Conservation (phyloP, 257 asterid species). For the Lavandula angustifolia region DNA sequence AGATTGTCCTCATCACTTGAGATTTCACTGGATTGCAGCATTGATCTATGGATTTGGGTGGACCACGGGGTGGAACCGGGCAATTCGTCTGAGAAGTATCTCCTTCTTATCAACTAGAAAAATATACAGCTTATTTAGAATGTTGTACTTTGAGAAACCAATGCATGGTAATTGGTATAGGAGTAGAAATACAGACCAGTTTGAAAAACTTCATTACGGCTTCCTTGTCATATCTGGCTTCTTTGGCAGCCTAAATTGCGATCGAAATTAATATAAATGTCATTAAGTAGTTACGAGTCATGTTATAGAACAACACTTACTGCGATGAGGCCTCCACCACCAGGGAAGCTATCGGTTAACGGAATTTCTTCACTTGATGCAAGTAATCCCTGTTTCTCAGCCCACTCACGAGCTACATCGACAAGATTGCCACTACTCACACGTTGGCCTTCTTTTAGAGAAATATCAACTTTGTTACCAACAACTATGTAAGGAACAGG, state of each 20-base stretch:
- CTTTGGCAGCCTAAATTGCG: conserved; percentile 83
- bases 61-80: conserved; percentile 83
- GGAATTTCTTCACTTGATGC: conserved; percentile 91
- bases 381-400: conserved; percentile 94
- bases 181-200: conserved; percentile 54
- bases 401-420: conserved; percentile 98
- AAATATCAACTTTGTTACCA: conserved; percentile 88
- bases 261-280: conserved; percentile 11
- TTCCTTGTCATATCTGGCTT: conserved; percentile 95
- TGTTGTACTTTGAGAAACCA: conserved; percentile 10
- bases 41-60: conserved; percentile 46
- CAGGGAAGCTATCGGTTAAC: conserved; percentile 80
- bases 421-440: conserved; percentile 97
- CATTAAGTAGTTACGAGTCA: not conserved
- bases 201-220: conserved; percentile 80
- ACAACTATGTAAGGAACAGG: conserved; percentile 92
- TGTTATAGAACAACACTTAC: conserved; percentile 49
- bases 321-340: conserved; percentile 79
- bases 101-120: conserved; percentile 86
- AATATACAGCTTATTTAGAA: conserved; percentile 32
- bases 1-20: conserved; percentile 69
- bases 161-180: conserved; percentile 4
- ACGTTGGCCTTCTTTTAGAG: conserved; percentile 65
- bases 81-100: conserved; percentile 92
- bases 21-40: conserved; percentile 63